phyloP scores from a whole-genome alignment of 805 yeast genomes.

The Barnettozyma pratensis region DNA sequence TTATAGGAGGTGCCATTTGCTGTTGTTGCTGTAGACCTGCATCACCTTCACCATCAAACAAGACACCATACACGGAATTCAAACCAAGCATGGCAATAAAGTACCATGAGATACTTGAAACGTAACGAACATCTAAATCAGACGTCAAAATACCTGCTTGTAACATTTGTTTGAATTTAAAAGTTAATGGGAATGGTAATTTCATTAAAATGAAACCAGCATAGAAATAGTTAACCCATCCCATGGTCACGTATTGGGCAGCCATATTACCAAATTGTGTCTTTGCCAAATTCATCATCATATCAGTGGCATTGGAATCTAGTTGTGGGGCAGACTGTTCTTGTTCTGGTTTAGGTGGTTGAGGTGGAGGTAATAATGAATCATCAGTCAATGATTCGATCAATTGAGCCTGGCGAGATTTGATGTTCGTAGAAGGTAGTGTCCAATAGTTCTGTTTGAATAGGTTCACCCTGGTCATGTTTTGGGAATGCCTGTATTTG shows the following conservation, averaged over 20 bases:
- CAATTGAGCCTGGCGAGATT: slow-evolving; percentile 43
- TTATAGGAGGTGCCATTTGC: slow-evolving; percentile 4
- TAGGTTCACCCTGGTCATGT: slow-evolving; percentile 51
- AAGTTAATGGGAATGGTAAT: slow-evolving; percentile 87
- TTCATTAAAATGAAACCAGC: slow-evolving; percentile 86
- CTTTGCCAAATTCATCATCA: slow-evolving; percentile 71
- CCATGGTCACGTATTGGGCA: slow-evolving; percentile 93
- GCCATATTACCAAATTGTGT: slow-evolving; percentile 77
- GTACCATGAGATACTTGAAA: slow-evolving; percentile 93
- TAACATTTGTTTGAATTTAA: slow-evolving; percentile 85
- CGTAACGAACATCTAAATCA: slow-evolving; percentile 88
- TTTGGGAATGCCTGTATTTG: slow-evolving; percentile 57
- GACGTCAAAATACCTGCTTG: slow-evolving; percentile 83
- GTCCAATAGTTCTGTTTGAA: slow-evolving; percentile 50
- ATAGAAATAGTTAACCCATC: slow-evolving; percentile 92
- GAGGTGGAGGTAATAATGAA: slow-evolving; percentile 47
- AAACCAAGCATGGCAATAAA: slow-evolving; percentile 84
- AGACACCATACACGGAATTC: slow-evolving; percentile 66
- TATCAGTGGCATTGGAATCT: slow-evolving; percentile 69
- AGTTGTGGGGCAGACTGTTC: slow-evolving; percentile 54
- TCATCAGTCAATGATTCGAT: slow-evolving; percentile 46
- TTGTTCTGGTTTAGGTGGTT: slow-evolving; percentile 28
- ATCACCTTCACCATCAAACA: slow-evolving; percentile 49
- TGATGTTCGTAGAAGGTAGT: slow-evolving; percentile 50
- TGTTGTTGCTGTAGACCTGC: slow-evolving; percentile 39